Percentiles rank a stretch among this genome's conserved stretches.
Evolutionary conservation across 1,284 basidiomycete species (phyloP).

Genomic region (Chondrostereum purpureum): DNA sequence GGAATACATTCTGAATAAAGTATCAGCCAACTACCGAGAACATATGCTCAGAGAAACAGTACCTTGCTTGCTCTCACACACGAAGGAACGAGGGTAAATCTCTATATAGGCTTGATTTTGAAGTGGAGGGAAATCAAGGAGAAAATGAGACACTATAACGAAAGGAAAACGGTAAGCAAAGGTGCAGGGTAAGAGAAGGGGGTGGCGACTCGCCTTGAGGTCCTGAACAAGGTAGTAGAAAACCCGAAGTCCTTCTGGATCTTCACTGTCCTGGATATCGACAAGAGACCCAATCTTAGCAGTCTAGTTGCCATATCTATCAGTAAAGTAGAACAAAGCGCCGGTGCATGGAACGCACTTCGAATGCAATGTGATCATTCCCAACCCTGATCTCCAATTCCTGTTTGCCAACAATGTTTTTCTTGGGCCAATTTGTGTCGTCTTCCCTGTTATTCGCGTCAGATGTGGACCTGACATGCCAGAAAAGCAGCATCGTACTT

Average conservation of each 20-base stretch:
- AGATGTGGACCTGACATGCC: conserved; percentile 2
- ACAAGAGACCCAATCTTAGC: conserved; percentile 96
- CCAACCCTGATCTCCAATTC: conserved; percentile 94
- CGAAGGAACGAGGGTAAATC: conserved; percentile 8
- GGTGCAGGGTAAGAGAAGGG: background rate
- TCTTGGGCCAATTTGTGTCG: conserved; percentile 96
- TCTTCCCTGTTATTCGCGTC: conserved; percentile 69
- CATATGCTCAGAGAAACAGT: background rate
- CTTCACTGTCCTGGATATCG: conserved; percentile 95
- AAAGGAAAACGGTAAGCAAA: conserved; percentile 3
- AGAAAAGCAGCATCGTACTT: conserved; percentile 54
- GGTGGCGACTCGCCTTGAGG: conserved; percentile 62
- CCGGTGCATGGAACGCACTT: conserved; percentile 76
- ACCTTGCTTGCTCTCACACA: background rate
- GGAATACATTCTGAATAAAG: background rate
- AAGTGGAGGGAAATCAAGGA: conserved; percentile 97
- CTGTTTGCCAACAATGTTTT: conserved; percentile 96
- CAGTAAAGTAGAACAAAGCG: background rate
- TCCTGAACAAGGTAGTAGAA: conserved; percentile 99
- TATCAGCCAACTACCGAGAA: background rate
- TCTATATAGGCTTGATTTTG: conserved; percentile 99
- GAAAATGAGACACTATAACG: conserved; percentile 85
- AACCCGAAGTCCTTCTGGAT: conserved; percentile 95
- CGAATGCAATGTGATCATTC: conserved; percentile 95
- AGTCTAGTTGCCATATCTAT: conserved; percentile 49